Conservation (phyloP, 108 stramenopile species). For the Thalassiosira profunda region DNA sequence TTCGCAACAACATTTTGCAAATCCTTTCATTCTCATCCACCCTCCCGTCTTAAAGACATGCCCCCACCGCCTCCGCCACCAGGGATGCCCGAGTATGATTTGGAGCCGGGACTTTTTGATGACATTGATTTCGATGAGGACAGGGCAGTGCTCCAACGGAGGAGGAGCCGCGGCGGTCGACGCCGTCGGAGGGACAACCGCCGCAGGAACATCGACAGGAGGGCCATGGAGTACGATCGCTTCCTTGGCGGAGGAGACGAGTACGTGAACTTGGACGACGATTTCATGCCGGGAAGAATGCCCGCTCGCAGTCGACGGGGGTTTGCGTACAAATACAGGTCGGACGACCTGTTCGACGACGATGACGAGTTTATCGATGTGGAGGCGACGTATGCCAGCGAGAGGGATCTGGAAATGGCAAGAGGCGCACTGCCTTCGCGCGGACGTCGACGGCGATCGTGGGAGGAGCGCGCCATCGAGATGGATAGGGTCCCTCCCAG, state of each 20-base stretch:
- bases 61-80: conserved; percentile 7
- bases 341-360: conserved; percentile 30
- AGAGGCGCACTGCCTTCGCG: not conserved
- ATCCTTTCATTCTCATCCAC: too few relatives aligned
- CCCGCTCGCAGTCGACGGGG: conserved; percentile 54
- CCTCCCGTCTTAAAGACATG: conserved; percentile 3
- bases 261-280: conserved; percentile 1
- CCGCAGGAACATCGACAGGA: conserved; percentile 19
- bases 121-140: too few relatives aligned
- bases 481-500: conserved; percentile 82
- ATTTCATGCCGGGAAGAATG: conserved; percentile 1
- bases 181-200: conserved; percentile 3
- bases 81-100: not conserved
- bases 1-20: too few relatives aligned
- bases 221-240: conserved; percentile 42
- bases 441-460: conserved; percentile 38
- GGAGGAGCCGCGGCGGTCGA: conserved; percentile 4
- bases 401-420: too few relatives aligned
- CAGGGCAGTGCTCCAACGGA: not conserved
- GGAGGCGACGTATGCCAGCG: conserved; percentile 20
- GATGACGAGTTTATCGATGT: conserved; percentile 49
- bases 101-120: conserved; percentile 4
- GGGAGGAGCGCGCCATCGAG: conserved; percentile 77
- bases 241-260: conserved; percentile 35
- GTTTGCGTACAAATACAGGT: conserved; percentile 61